Conservation (phyloP, 441 rosid genomes). For the Populus hybrid region DNA sequence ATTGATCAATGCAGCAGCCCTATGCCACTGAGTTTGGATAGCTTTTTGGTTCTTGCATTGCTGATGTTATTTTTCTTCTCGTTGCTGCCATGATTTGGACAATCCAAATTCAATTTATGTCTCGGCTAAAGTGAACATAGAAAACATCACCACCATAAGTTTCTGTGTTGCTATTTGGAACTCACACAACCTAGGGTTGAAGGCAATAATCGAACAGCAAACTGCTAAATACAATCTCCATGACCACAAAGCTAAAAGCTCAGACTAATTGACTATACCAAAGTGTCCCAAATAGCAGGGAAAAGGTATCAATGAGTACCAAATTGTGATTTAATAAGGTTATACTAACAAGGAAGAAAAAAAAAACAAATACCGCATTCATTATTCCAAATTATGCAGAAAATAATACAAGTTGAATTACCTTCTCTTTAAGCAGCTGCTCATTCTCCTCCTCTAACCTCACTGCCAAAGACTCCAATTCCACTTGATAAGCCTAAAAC, state of each 20-base stretch:
- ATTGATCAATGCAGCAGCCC: not conserved
- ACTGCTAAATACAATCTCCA: not conserved
- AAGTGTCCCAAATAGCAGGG: not conserved
- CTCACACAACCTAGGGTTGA: not conserved
- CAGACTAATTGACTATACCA: not conserved
- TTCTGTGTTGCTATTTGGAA: not conserved
- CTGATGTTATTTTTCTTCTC: not conserved
- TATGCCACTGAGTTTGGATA: not conserved
- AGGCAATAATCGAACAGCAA: slow-evolving; percentile 1
- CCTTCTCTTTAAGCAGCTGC: slow-evolving; percentile 65
- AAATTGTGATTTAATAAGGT: not conserved
- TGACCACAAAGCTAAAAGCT: not conserved
- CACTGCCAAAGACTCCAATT: slow-evolving; percentile 67
- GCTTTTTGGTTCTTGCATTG: not conserved
- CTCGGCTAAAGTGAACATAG: not conserved
- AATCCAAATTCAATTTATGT: not conserved
- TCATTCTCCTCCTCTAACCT: slow-evolving; percentile 76
- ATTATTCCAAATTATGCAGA: not conserved
- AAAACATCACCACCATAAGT: not conserved
- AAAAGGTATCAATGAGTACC: not conserved
- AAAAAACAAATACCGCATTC: not conserved
- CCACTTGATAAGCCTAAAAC: slow-evolving; percentile 73
- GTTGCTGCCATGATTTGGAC: not conserved
- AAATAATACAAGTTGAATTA: slow-evolving; percentile 16
- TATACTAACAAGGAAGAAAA: not conserved